Evolutionary conservation across 2,329 filamentous ascomycete species (phyloP), one percentile per base, ranked within the genome.

Genomic region (Ophiostoma tasmaniense): DNA sequence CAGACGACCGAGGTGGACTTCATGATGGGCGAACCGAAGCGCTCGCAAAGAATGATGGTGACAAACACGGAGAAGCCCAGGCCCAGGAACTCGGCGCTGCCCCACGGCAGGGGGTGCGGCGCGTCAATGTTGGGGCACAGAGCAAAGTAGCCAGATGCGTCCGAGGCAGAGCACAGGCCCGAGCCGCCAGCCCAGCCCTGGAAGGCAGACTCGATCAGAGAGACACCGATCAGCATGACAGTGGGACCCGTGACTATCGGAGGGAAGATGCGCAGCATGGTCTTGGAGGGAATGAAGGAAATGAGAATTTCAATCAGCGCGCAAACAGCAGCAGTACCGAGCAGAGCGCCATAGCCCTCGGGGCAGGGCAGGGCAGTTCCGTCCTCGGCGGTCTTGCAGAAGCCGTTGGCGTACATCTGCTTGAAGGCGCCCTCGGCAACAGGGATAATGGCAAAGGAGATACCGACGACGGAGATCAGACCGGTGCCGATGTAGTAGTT

Each of bases 21-120:
- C 90, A 95, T 93, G 73, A 95, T 90, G 0, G 92, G 91, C 0
- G 90, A 85, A 1, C 92, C 92, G 73, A 93, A 93, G 13, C 90
- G 86, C 77, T 95, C 91, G 76, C 90, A 91, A 14, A 94, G 76
- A 71, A 95, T 89, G 75, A 95, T 94, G 35, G 89, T 90, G 62
- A 90, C 73, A 75, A 94, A 94, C 45, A 93, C 91, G 62, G 87
- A 87, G 79, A 95, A 93, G 0, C 91, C 91, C 1, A 95, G 84
- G 68, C 88, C 91, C 5, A 95, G 85, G 73, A 90, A 92, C 77
- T 95, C 89, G 1, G 91, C 85, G 50, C 87, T 88, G 3, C 90
- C 92, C 92, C 92, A 95, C 0, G 86, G 88, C 0, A 94, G 81
- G 17, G 90, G 83, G 70, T 89, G 88, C 0, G 91, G 90, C 0